Evolutionary conservation across 2,329 filamentous ascomycete species (phyloP).

Genomic region (Sporothrix variecibatus): DNA sequence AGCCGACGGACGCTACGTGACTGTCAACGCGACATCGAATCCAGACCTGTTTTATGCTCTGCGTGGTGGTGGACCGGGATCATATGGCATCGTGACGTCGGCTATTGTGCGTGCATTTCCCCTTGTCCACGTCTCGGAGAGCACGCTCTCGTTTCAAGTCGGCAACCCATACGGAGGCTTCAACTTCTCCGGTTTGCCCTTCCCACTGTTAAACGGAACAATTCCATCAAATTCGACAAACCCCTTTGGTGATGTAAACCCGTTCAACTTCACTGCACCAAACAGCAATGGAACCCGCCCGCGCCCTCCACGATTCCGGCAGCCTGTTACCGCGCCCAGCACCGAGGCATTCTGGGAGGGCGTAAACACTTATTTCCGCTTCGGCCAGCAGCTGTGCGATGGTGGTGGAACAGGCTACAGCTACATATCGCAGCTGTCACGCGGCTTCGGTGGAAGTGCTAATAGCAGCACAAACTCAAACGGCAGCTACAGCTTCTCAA

Average conservation of each 20-base stretch:
- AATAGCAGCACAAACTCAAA: conserved; percentile 26
- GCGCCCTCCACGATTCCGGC: not conserved
- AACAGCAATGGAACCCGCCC: not conserved
- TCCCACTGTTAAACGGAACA: conserved; percentile 1
- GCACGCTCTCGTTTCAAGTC: conserved; percentile 24
- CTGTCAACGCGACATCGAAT: conserved; percentile 43
- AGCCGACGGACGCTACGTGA: conserved; percentile 48
- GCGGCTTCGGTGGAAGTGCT: not conserved
- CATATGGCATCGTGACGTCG: conserved; percentile 31
- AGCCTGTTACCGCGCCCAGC: conserved; percentile 16
- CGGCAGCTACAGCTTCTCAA: conserved; percentile 39
- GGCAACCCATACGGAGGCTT: not conserved
- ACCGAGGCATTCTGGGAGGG: conserved; percentile 37
- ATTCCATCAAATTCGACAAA: conserved; percentile 12
- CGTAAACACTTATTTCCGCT: conserved; percentile 39
- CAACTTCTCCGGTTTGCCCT: not conserved
- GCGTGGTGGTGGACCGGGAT: conserved; percentile 49
- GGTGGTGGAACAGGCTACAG: conserved; percentile 42
- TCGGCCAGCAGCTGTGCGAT: conserved; percentile 40
- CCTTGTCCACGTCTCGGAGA: conserved; percentile 26
- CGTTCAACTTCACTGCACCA: conserved; percentile 13
- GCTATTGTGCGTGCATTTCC: conserved; percentile 29
- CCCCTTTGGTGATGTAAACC: not conserved
- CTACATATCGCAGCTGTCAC: conserved; percentile 35
- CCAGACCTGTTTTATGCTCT: conserved; percentile 60